Percentiles rank a stretch among this genome's conserved stretches.
Conservation (phyloP, 176 grass and related monocot genomes). For the Triticum timopheevii region DNA sequence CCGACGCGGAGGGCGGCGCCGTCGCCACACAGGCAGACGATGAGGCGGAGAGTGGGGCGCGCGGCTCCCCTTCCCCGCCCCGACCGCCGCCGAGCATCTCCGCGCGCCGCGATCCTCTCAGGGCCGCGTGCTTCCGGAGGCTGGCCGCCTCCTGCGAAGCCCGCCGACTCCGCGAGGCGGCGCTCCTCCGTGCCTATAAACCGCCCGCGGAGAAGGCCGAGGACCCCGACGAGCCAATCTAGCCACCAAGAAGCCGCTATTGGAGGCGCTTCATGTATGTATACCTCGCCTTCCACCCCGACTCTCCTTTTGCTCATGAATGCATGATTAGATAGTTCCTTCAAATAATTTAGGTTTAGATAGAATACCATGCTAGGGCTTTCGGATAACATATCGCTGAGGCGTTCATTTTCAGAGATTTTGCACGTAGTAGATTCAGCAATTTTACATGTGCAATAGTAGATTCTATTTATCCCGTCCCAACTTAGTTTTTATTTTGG, state of each 20-base stretch:
- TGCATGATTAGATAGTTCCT: too few relatives aligned
- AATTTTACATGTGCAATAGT: not conserved
- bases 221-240: not conserved
- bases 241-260: not conserved
- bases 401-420: too few relatives aligned
- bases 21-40: not conserved
- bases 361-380: too few relatives aligned
- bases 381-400: too few relatives aligned
- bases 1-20: too few relatives aligned
- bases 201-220: not conserved
- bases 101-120: slow-evolving; percentile 1
- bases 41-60: not conserved
- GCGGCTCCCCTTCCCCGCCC: not conserved
- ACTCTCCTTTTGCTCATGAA: too few relatives aligned
- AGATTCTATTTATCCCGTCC: not conserved
- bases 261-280: slow-evolving; percentile 22
- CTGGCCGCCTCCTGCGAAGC: not conserved
- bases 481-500: not conserved
- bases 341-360: too few relatives aligned
- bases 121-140: slow-evolving; percentile 18
- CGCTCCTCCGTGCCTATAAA: too few relatives aligned
- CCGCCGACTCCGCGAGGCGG: not conserved
- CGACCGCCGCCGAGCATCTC: not conserved
- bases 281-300: not conserved
- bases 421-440: too few relatives aligned